These are phyloP conservation scores for Neurospora discreta DNA, from an alignment of 495 filamentous ascomycete genomes.

Conservation along the genomic window DNA sequence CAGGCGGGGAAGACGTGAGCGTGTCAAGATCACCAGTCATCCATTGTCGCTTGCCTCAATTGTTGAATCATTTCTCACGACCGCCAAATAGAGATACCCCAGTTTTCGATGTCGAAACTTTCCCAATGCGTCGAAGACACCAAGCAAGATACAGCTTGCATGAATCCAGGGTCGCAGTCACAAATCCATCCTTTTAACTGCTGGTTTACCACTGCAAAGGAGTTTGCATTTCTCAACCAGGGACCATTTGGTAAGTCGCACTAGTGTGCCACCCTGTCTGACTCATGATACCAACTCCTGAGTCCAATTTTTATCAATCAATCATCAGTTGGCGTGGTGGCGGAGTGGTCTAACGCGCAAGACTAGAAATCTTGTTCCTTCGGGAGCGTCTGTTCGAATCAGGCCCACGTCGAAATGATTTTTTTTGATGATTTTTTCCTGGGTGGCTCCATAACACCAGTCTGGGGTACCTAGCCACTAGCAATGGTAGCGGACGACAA, in stretches of 20 bases:
- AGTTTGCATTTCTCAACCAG: not conserved
- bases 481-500: not conserved
- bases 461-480: not conserved
- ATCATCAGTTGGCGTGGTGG: not conserved
- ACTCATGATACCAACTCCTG: not conserved
- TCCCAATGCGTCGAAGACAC: not conserved
- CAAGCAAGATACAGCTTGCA: not conserved
- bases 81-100: not conserved
- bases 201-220: not conserved
- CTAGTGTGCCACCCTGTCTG: not conserved
- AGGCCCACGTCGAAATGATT: not conserved
- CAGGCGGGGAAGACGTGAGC: constrained; percentile 27
- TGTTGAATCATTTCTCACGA: not conserved
- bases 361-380: not conserved
- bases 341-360: not conserved
- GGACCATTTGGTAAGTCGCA: not conserved
- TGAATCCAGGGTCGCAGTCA: not conserved
- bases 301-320: not conserved
- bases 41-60: not conserved
- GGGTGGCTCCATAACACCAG: not conserved
- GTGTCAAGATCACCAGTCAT: not conserved
- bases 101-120: not conserved
- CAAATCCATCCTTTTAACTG: not conserved
- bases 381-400: not conserved
- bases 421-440: not conserved